These are phyloP conservation scores for Mimosa pudica DNA, from an alignment of 306 rosid genomes.

Conservation along the genomic window DNA sequence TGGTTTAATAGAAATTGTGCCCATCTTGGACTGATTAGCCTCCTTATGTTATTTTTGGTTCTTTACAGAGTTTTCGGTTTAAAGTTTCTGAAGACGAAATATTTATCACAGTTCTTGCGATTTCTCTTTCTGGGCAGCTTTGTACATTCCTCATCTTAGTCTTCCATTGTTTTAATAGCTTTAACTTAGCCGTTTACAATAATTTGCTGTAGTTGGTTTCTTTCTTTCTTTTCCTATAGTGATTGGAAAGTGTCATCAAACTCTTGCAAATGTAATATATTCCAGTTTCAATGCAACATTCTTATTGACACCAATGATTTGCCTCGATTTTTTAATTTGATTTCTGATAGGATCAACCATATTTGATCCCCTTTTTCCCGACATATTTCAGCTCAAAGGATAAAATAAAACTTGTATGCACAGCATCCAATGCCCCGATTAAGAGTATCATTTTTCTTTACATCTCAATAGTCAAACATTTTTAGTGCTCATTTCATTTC, in stretches of 20 bases:
- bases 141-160: constrained; percentile 45
- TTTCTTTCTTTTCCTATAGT: constrained; percentile 16
- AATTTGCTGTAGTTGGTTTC: constrained; percentile 42
- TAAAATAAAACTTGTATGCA: background rate
- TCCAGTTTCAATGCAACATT: constrained; percentile 41
- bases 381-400: background rate
- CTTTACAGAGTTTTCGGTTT: constrained; percentile 42
- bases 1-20: background rate
- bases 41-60: constrained; percentile 6
- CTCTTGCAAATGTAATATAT: constrained; percentile 33
- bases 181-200: constrained; percentile 34
- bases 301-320: constrained; percentile 29
- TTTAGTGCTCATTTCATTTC: background rate
- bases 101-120: constrained; percentile 38
- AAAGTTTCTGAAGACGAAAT: constrained; percentile 36
- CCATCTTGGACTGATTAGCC: constrained; percentile 6
- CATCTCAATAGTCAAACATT: background rate
- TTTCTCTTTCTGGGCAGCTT: constrained; percentile 34
- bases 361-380: background rate
- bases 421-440: background rate
- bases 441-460: background rate
- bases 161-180: constrained; percentile 44
- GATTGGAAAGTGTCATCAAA: constrained; percentile 35
- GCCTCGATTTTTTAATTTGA: constrained; percentile 36
- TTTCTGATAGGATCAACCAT: constrained; percentile 32